These are phyloP conservation scores for Chenopodium formosanum DNA, from an alignment of 148 eudicot species.

Conservation along the genomic window DNA sequence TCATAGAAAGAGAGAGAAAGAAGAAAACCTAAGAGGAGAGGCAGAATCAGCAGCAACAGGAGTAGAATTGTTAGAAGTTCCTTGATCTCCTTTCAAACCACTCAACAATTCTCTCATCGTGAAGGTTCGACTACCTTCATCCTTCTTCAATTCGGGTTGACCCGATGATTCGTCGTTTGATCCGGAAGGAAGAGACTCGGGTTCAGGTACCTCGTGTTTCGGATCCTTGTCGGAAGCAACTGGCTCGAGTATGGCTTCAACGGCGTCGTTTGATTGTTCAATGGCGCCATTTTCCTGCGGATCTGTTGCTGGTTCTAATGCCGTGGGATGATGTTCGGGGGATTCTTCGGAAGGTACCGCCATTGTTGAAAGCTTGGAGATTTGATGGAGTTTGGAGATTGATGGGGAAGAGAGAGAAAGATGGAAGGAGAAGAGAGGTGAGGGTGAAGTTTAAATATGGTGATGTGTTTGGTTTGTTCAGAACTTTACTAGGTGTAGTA, in stretches of 20 bases:
- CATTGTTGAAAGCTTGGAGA: conserved; percentile 9
- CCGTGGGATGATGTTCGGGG: background rate
- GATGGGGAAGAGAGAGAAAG: background rate
- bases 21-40: conserved; percentile 47
- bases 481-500: background rate
- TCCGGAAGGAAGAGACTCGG: conserved; percentile 13
- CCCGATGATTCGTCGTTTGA: conserved; percentile 13
- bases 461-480: no score
- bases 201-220: conserved; percentile 14
- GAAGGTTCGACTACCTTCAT: conserved; percentile 47
- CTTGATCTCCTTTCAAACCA: conserved; percentile 59
- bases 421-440: background rate
- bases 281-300: conserved; percentile 14
- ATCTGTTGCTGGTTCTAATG: conserved; percentile 14
- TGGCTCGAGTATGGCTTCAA: conserved; percentile 19
- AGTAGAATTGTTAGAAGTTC: conserved; percentile 28
- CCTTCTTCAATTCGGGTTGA: conserved; percentile 32
- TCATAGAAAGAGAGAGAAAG: background rate
- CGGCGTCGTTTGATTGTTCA: conserved; percentile 23
- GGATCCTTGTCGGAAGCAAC: conserved; percentile 16
- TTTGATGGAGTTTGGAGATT: conserved; percentile 9
- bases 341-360: conserved; percentile 11
- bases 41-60: conserved; percentile 33
- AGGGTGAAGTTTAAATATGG: background rate
- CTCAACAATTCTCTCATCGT: conserved; percentile 82